Conservation (phyloP, 179 eudicot species). For the Spergularia azorica region DNA sequence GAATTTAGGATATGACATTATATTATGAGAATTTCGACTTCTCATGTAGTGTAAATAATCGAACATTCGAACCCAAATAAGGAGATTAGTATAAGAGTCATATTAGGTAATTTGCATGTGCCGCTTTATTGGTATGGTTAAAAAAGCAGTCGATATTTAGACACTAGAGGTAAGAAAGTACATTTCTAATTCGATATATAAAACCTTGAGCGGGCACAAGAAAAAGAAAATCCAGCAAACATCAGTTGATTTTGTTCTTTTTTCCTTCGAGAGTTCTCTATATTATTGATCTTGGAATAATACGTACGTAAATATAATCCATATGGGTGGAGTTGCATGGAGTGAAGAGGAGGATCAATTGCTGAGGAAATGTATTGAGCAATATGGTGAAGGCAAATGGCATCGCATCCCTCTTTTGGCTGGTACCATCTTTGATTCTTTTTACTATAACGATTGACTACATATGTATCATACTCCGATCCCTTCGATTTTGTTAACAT, state of each 20-base stretch:
- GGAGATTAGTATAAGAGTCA: no score
- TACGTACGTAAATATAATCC: neutral
- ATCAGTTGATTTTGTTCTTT: no score
- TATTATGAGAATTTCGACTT: no score
- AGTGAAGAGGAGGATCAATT: conserved; percentile 37
- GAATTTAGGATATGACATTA: no score
- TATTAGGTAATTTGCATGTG: neutral
- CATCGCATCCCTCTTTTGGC: conserved; percentile 38
- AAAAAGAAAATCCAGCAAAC: neutral
- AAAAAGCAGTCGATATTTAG: neutral
- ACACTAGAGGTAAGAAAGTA: neutral
- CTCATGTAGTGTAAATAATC: no score
- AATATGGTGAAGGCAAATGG: conserved; percentile 43
- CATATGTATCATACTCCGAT: no score
- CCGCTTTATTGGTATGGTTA: neutral
- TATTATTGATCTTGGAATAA: no score
- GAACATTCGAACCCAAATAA: no score
- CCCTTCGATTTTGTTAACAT: no score
- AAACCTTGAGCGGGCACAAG: neutral
- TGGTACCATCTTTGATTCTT: neutral
- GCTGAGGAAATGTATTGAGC: conserved; percentile 32
- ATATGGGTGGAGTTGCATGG: conserved; percentile 45
- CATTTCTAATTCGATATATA: conserved; percentile 7
- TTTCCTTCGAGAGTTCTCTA: no score
- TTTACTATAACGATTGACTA: no score